Base-by-base conservation (phyloP, 352 stramenopile genomes). In the Pythium angustatum region DNA sequence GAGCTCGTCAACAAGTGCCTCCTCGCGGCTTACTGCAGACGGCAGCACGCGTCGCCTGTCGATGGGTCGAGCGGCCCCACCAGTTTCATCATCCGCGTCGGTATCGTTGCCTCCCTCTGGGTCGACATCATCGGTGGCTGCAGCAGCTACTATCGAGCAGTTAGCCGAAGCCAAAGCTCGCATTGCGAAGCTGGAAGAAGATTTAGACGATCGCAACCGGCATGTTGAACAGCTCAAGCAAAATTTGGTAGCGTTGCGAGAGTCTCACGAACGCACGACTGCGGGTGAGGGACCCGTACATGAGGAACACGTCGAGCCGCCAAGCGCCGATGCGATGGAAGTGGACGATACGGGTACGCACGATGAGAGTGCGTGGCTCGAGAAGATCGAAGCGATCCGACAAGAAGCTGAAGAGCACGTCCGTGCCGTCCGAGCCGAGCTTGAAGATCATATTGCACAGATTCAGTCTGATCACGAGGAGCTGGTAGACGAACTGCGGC, bases 171-270 rank as follows among this genome's bases (percentile, higher is more conserved):
- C 81, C 1, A 75, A 74, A 52, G 64, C 75, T 5, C 70, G 57
- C 26, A 87, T 90, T 43, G 64, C 71, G 5, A 87, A 79, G 56
- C 68, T 92, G 30, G 81, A 92, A 59, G 75, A 86, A 47, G 79
- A 89, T 41, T 61, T 92, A 51, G 81, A 92, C 38, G 77, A 92
- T 62, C 85, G 85, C 56, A 86, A 85, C 50, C 67, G 79, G 15
- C 72, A 83, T 27, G 76, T 90, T 4, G 78, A 90, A 58, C 83
- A 91, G 63, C 54, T 90, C 38, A 84, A 84, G 50, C 82, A 91
- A 48, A 90, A 74, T 27, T 47, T 90, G 15, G 52, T 61, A 0
- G 73, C 85, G 31, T 72, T 89, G 60, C 78, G 83, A 38, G 75
- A 91, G 43, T 57, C 52, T 2, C 66, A 69, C n/a, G 53, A 71